phyloP scores from a whole-genome alignment of 768 basidiomycete species.

The Heimioporus sp. region DNA sequence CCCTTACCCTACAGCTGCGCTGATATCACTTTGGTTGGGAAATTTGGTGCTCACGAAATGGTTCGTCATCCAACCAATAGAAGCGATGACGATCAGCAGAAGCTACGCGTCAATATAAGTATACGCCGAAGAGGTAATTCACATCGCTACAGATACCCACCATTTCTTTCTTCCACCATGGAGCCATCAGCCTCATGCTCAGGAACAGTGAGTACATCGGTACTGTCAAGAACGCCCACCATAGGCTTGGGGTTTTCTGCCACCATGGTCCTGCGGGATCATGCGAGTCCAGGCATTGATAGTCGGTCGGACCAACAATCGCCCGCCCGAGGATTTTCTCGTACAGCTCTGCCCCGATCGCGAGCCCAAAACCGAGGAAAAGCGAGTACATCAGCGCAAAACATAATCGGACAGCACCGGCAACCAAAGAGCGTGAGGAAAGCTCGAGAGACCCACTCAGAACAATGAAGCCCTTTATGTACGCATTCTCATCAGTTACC shows the following conservation, averaged over 20 bases:
- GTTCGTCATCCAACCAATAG: constrained; percentile 76
- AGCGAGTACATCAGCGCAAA: constrained; percentile 80
- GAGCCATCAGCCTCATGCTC: constrained; percentile 63
- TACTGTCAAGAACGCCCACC: constrained; percentile 75
- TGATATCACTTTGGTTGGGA: constrained; percentile 69
- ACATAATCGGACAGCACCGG: constrained; percentile 81
- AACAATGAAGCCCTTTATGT: constrained; percentile 57
- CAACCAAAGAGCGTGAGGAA: constrained; percentile 75
- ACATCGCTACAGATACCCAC: constrained; percentile 31
- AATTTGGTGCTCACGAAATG: constrained; percentile 61
- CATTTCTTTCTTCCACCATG: constrained; percentile 55
- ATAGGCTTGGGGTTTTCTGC: constrained; percentile 62
- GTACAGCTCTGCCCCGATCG: constrained; percentile 74
- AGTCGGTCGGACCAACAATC: constrained; percentile 55
- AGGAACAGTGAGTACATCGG: constrained; percentile 67
- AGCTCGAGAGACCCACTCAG: constrained; percentile 75
- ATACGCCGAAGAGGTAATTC: neutral
- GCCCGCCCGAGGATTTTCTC: constrained; percentile 48
- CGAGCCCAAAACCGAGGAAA: constrained; percentile 77
- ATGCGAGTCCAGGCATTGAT: constrained; percentile 58
- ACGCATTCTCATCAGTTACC: neutral
- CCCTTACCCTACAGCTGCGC: constrained; percentile 66
- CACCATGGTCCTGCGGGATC: constrained; percentile 66
- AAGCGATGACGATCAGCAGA: constrained; percentile 59
- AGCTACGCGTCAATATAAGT: constrained; percentile 24